Percentiles rank a stretch among this genome's conserved stretches.
These are phyloP conservation scores for Eutypa lata DNA, from an alignment of 2,329 filamentous ascomycete genomes.

Conservation along the genomic window DNA sequence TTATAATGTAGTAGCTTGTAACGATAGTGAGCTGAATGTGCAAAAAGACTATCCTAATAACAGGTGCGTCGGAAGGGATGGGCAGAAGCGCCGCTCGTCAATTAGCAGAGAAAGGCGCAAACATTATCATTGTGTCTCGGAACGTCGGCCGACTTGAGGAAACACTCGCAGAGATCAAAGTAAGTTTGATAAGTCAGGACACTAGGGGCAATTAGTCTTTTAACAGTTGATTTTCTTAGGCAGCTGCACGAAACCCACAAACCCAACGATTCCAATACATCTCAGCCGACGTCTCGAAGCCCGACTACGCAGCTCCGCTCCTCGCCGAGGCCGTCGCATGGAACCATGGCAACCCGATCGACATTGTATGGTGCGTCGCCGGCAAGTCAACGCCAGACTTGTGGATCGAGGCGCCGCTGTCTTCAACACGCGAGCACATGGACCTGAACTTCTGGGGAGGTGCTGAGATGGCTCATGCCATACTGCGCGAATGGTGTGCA, in stretches of 20 bases:
- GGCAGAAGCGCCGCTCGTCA: conserved; percentile 72
- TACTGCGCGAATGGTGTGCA: conserved; percentile 70
- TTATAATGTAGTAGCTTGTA: background rate
- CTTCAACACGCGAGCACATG: conserved; percentile 73
- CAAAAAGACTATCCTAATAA: conserved; percentile 77
- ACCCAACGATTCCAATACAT: conserved; percentile 81
- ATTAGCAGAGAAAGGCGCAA: conserved; percentile 79
- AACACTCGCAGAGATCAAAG: conserved; percentile 53
- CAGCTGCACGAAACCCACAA: conserved; percentile 60
- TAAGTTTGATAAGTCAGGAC: conserved; percentile 4
- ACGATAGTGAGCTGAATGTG: conserved; percentile 13
- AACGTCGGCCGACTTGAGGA: conserved; percentile 70
- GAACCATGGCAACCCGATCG: conserved; percentile 72
- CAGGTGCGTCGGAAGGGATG: conserved; percentile 91
- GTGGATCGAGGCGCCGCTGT: conserved; percentile 70
- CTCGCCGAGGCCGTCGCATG: conserved; percentile 70
- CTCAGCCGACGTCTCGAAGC: conserved; percentile 73
- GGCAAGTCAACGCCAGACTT: conserved; percentile 72
- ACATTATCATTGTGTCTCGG: conserved; percentile 81
- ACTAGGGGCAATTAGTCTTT: background rate
- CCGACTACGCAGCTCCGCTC: conserved; percentile 66
- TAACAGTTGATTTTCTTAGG: conserved; percentile 37
- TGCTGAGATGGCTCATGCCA: conserved; percentile 80
- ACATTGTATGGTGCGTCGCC: conserved; percentile 89
- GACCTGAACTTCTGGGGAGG: conserved; percentile 89